phyloP scores from a whole-genome alignment of 164 flowering plant genomes.

The Protea cynaroides region DNA sequence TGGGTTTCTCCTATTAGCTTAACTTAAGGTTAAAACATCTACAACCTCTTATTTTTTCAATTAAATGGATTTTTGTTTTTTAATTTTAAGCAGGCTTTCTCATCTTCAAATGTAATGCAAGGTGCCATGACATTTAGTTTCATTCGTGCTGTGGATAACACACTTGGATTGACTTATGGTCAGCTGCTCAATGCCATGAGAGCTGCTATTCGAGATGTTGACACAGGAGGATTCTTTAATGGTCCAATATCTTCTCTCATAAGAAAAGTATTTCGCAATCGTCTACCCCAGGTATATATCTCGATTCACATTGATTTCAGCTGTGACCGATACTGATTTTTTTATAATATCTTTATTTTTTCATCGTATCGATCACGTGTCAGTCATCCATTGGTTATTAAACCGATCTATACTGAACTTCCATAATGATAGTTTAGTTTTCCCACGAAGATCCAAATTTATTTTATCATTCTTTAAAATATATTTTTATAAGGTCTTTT shows the following conservation, averaged over 20 bases:
- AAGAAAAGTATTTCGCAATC: constrained; percentile 14
- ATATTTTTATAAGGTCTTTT: neutral
- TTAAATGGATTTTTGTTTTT: neutral
- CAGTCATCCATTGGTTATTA: too few species aligned
- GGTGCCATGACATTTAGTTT: constrained; percentile 64
- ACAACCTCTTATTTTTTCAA: neutral
- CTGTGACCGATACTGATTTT: too few species aligned
- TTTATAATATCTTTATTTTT: too few species aligned
- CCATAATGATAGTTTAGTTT: neutral
- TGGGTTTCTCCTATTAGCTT: too few species aligned
- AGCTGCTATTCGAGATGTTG: constrained; percentile 33
- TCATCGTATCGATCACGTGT: too few species aligned
- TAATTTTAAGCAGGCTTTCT: constrained; percentile 34
- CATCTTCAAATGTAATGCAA: constrained; percentile 24
- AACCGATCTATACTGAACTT: too few species aligned
- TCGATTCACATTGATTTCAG: neutral
- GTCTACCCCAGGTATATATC: constrained; percentile 25
- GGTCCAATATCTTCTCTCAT: constrained; percentile 33
- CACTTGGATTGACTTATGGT: constrained; percentile 46
- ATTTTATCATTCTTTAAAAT: neutral
- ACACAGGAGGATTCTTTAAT: constrained; percentile 22
- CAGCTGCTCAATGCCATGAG: constrained; percentile 45
- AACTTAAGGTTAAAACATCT: neutral
- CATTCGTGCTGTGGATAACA: constrained; percentile 45
- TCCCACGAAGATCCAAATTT: neutral